Evolutionary conservation across 2,329 filamentous ascomycete species (phyloP).

Genomic region (Aspergillus candidus): DNA sequence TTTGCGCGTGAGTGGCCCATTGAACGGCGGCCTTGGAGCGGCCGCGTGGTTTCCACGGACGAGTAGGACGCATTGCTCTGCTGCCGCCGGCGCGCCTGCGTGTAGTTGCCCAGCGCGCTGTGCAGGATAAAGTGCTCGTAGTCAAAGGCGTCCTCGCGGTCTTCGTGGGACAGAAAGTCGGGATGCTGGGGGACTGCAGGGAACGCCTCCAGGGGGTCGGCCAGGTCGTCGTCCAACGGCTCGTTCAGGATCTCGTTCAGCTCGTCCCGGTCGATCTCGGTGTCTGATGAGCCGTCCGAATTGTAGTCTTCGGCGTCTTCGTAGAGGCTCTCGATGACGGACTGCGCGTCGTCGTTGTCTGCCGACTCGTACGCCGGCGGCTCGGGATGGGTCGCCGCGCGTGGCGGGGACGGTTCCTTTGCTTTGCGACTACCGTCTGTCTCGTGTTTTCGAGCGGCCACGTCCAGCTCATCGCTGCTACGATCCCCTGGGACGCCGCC

Average conservation of each 20-base stretch:
- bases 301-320: constrained; percentile 40
- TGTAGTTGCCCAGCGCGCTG: constrained; percentile 70
- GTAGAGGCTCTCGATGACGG: constrained; percentile 33
- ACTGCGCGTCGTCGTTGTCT: constrained; percentile 24
- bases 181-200: constrained; percentile 36
- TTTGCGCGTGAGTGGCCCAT: constrained; percentile 44
- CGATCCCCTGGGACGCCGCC: no score
- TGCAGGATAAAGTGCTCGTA: constrained; percentile 95
- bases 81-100: constrained; percentile 26
- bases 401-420: constrained; percentile 1
- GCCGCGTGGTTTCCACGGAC: constrained; percentile 48
- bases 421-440: constrained; percentile 3
- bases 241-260: constrained; percentile 48
- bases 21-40: constrained; percentile 16
- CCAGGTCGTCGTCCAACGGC: constrained; percentile 36
- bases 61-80: constrained; percentile 37
- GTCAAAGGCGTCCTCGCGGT: constrained; percentile 90
- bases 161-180: constrained; percentile 71
- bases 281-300: constrained; percentile 25
- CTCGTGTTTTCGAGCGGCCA: constrained; percentile 7
- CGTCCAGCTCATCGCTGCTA: constrained; percentile 17
- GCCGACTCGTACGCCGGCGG: constrained; percentile 9
- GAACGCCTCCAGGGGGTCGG: constrained; percentile 30
- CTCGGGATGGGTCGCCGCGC: constrained; percentile 3
- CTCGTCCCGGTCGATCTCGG: constrained; percentile 59